These are phyloP conservation scores for Graphiopsis chlorocephala DNA, from an alignment of 2,329 filamentous ascomycete genomes.

Conservation along the genomic window DNA sequence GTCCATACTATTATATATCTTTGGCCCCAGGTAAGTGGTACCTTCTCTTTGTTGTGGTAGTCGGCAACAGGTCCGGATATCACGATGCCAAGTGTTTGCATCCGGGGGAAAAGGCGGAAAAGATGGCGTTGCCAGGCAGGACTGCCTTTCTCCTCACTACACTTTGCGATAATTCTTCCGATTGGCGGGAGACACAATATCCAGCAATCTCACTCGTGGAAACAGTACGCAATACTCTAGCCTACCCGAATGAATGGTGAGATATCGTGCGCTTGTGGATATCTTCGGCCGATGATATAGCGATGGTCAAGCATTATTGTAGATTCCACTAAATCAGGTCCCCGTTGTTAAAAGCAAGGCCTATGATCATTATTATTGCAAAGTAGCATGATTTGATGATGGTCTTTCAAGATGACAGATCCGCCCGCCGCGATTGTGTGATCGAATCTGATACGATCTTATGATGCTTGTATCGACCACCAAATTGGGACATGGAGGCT, in stretches of 20 bases:
- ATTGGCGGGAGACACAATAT: not conserved
- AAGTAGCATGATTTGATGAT: not conserved
- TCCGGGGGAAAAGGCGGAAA: not conserved
- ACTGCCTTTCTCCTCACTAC: not conserved
- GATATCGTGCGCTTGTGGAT: not conserved
- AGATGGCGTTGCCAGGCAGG: not conserved
- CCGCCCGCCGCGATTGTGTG: not conserved
- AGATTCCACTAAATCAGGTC: no score
- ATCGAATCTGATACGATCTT: not conserved
- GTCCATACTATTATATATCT: not conserved
- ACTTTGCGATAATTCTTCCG: not conserved
- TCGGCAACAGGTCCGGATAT: not conserved
- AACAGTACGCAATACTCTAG: not conserved
- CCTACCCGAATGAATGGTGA: not conserved
- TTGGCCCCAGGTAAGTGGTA: not conserved
- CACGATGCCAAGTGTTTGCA: not conserved
- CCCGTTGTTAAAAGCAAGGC: not conserved
- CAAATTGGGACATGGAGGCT: not conserved
- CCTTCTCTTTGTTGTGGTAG: not conserved
- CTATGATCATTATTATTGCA: not conserved
- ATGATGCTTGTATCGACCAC: not conserved
- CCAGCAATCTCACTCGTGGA: not conserved
- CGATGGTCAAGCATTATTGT: not conserved
- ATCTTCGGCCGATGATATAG: not conserved
- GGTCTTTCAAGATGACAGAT: not conserved